Base-by-base conservation (phyloP, 371 early-diverging fungal genomes). In the Mortierella sp. region DNA sequence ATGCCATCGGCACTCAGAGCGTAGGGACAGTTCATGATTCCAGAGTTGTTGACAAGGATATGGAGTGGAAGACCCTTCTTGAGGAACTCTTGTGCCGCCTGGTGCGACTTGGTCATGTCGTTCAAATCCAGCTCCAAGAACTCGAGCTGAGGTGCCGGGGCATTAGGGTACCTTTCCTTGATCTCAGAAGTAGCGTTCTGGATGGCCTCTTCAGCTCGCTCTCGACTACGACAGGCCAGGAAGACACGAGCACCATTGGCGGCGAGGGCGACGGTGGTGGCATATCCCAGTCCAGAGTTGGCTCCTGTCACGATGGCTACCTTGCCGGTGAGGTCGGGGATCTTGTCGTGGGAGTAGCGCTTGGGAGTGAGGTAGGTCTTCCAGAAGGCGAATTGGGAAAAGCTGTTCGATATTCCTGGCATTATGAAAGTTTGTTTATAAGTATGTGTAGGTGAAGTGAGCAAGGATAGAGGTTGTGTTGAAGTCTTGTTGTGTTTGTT, bases 261-360 rank as follows among this genome's bases (percentile, higher is more conserved):
- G 5, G 93, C 94, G 69, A 94, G 88, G 81, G 92, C 91, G 5
- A 83, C 61, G 10, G 89, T 90, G 61, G 92, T 92, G 1, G 88
- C 88, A 73, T 88, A 88, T 46, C 95, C 95, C 44, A 95, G 89
- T 85, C 95, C 95, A 11, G 90, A 87, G 78, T 90, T 93, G n/a
- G 91, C 92, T 44, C 96, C 96, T n/a, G 95, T 95, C 28, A 96
- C 92, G 19, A 96, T 88, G 48, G 91, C 92, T 50, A 83, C 84
- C 88, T 93, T 94, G 21, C 92, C 94, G 26, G 89, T 82, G 40
- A 93, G 88, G 74, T 91, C 87, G 50, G 93, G 93, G 69, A 93
- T 90, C 48, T 90, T 53, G 40, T 89, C 82, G 31, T 87, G 78
- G 5, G 77, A 72, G 69, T 67, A 67, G 8, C 43, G 21, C 31